Base-by-base conservation (phyloP, 352 stramenopile species). In the Globisporangium yorkense region DNA sequence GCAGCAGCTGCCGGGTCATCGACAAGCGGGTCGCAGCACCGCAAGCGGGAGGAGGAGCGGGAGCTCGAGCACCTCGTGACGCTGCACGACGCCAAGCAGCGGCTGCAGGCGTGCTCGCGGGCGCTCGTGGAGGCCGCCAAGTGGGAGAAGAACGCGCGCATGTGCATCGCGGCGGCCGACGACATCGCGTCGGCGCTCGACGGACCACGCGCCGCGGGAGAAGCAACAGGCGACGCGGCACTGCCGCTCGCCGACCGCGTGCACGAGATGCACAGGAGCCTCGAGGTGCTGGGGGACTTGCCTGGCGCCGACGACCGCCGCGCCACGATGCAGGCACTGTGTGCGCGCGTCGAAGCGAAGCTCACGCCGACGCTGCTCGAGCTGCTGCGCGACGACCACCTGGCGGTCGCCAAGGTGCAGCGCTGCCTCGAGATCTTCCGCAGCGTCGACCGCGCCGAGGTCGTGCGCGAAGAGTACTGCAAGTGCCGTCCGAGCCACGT, bases 81-180 rank as follows among this genome's bases (percentile, higher is more conserved):
- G 56, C 75, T 92, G 37, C 77, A 92, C 63, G 77, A 88, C 43
- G 72, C 81, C 56, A 89, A 89, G 51, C 57, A 78, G 56, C 72
- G 76, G 31, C 65, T 92, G 10, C 66, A 84, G 45, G 68, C 73
- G 45, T 92, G 81, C 59, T 84, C 77, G 6, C 73, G 83, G 63
- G 68, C 75, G 56, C 75, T 92, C n/a, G 70, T 87, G 5, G 77
- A 92, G 61, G 79, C 81, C 24, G 74, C 77, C 20, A 68, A 68
- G 31, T 92, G 81, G 81, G 75, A 73, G 35, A 75, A 73, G 61
- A 86, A 89, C 58, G 79, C 86, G 15, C 76, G 78, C 33, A 51
- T 66, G 9, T 88, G 80, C 57, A 73, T 72, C 10, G 61, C 70
- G 5, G 59, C 62, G 0, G 65, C 87, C 24, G 80, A 90, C 21